Percentiles rank a stretch among this genome's conserved stretches.
These are phyloP conservation scores for Erodium moschatum DNA, from an alignment of 441 rosid genomes.

Conservation along the genomic window DNA sequence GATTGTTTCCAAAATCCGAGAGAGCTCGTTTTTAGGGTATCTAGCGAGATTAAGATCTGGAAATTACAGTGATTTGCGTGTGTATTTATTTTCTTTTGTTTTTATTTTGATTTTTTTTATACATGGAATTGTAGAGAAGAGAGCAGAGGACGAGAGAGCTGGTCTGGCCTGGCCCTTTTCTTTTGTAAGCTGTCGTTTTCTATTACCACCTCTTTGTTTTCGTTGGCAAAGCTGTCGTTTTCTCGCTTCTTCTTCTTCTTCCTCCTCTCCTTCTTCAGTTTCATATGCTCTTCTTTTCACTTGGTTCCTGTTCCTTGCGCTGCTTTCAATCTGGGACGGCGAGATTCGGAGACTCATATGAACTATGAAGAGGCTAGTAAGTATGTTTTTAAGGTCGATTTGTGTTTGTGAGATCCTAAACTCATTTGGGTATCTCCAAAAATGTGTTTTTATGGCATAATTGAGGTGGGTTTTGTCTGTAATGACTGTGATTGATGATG, in stretches of 20 bases:
- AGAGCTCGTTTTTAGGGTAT: neutral
- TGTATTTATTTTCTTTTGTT: neutral
- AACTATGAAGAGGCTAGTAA: slow-evolving; percentile 92
- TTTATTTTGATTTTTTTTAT: neutral
- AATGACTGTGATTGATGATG: neutral
- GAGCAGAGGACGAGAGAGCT: neutral
- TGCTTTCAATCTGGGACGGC: neutral
- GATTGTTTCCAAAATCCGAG: neutral
- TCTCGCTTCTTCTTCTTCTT: neutral
- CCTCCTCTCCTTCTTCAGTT: neutral
- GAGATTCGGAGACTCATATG: neutral
- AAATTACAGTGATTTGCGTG: neutral
- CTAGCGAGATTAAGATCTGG: neutral
- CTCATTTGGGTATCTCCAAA: neutral
- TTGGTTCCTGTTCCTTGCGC: neutral
- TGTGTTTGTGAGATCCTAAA: neutral
- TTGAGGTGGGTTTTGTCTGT: neutral
- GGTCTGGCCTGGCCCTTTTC: neutral
- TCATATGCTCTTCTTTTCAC: neutral
- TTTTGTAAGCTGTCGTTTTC: slow-evolving; percentile 6
- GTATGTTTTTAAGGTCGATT: slow-evolving; percentile 40
- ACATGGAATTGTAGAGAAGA: neutral
- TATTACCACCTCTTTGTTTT: slow-evolving; percentile 6
- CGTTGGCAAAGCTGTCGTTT: slow-evolving; percentile 1
- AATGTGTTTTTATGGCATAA: neutral